Evolutionary conservation across 371 early-diverging fungal species (phyloP), one percentile per base, ranked within the genome.

Genomic region (Smittium culicis): DNA sequence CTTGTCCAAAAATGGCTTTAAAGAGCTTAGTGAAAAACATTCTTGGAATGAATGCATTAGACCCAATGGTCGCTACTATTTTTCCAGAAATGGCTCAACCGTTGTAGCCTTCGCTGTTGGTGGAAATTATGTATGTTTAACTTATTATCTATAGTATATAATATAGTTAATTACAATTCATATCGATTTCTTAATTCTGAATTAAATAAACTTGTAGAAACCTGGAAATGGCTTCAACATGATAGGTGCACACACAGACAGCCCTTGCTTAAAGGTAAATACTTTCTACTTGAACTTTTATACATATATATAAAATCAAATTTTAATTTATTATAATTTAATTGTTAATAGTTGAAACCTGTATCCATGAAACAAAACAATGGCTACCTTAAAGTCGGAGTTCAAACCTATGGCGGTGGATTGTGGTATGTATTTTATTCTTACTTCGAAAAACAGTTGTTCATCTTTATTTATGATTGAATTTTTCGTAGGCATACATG

Each of bases 221-320:
- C 82, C 87, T 61, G 90, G 93, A 11, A 87, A 90, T 66, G 92
- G 94, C 0, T 83, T 95, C 68, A 82, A 88, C 29, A 88, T 95
- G 35, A 81, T 96, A 16, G 99, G 89, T 31, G 95, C 99, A 2
- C 99, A 98, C 71, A 93, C 94, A 27, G 99, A 98, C 77, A 90
- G 91, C 20, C 99, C 99, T 31, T 96, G 96, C 76, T 78, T 96
- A 64, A 96, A 96, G 85, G 87, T 88, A 78, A n/a, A 35, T 8
- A 20, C 5, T 61, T 14, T 58, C 33, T 35, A 17, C 67, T 2
- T 54, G 65, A 65, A 20, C 45, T 20, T 57, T 57, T 25, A n/a
- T n/a, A 27, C 5, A 27, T 57, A 3, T 25, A 57, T 14, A 57
- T 57, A n/a, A n/a, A n/a, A n/a, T n/a, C 32, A 32, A 54, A 30